Conservation (phyloP, 1,284 basidiomycete genomes). For the Mycosarcoma maydis region DNA sequence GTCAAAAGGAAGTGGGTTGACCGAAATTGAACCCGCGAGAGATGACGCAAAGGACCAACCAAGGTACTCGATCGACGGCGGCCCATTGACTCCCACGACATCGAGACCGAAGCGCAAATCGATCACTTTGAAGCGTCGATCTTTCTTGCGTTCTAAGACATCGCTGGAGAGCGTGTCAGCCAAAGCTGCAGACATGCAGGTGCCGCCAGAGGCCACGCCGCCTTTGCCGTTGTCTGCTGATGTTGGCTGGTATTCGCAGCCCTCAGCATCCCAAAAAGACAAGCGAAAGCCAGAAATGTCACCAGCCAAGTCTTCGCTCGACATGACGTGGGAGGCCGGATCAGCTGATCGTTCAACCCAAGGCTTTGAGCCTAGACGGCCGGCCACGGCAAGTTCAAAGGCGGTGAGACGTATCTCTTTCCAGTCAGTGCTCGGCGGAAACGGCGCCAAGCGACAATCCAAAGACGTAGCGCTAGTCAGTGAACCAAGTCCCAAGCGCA, state of each 20-base stretch:
- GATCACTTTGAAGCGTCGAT: slow-evolving; percentile 37
- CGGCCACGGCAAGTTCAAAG: neutral
- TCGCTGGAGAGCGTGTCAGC: slow-evolving; percentile 25
- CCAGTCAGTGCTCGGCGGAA: slow-evolving; percentile 5
- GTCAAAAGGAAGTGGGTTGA: too few relatives aligned
- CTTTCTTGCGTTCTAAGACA: slow-evolving; percentile 31
- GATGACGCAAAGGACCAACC: neutral
- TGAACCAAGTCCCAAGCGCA: neutral
- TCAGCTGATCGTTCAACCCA: neutral
- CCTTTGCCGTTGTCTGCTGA: slow-evolving; percentile 17
- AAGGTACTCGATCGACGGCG: slow-evolving; percentile 13
- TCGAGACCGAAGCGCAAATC: slow-evolving; percentile 33
- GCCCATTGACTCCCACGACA: slow-evolving; percentile 6
- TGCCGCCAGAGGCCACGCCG: slow-evolving; percentile 1
- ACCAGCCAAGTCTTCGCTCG: slow-evolving; percentile 9
- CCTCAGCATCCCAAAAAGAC: neutral
- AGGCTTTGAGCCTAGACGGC: neutral
- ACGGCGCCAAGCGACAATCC: slow-evolving; percentile 5
- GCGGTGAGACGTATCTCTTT: slow-evolving; percentile 12
- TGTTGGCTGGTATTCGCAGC: neutral
- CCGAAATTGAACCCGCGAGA: neutral
- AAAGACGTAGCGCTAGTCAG: neutral
- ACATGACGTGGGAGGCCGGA: slow-evolving; percentile 16
- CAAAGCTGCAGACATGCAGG: neutral
- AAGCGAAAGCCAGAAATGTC: slow-evolving; percentile 7